These are phyloP conservation scores for Apiotrichum mycotoxinovorans DNA, from an alignment of 1,284 basidiomycete species.

Conservation along the genomic window DNA sequence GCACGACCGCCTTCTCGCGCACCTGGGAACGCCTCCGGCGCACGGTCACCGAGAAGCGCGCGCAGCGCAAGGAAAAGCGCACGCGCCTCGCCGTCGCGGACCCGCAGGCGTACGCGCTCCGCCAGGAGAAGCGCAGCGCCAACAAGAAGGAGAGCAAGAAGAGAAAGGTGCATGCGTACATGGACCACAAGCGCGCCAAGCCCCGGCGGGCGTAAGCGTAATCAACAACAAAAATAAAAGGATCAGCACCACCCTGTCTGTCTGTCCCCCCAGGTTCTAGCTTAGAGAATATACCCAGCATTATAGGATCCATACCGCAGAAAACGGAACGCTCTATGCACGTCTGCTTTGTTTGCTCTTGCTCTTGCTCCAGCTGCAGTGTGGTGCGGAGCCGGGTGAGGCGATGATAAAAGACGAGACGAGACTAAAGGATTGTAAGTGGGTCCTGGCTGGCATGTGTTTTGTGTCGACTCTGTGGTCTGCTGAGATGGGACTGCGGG, in stretches of 20 bases:
- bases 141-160: slow-evolving; percentile 79
- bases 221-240: background rate
- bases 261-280: no score
- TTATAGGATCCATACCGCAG: background rate
- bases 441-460: no score
- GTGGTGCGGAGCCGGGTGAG: no score
- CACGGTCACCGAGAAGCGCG: slow-evolving; percentile 62
- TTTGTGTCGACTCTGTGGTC: no score
- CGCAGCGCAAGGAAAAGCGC: slow-evolving; percentile 62
- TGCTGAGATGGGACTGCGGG: no score
- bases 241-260: no score
- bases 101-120: slow-evolving; percentile 56
- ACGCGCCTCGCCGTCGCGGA: slow-evolving; percentile 30
- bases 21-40: slow-evolving; percentile 78
- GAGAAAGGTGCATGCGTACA: slow-evolving; percentile 57
- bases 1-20: slow-evolving; percentile 71
- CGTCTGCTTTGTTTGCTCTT: background rate
- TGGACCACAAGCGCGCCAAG: slow-evolving; percentile 12
- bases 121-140: slow-evolving; percentile 71
- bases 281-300: background rate
- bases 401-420: no score
- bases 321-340: background rate
- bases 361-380: background rate
- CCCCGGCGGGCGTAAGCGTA: slow-evolving; percentile 1
- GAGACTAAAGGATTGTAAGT: no score